Evolutionary conservation across 495 filamentous ascomycete genomes (phyloP).

Genomic region (Pyronema omphalodes): DNA sequence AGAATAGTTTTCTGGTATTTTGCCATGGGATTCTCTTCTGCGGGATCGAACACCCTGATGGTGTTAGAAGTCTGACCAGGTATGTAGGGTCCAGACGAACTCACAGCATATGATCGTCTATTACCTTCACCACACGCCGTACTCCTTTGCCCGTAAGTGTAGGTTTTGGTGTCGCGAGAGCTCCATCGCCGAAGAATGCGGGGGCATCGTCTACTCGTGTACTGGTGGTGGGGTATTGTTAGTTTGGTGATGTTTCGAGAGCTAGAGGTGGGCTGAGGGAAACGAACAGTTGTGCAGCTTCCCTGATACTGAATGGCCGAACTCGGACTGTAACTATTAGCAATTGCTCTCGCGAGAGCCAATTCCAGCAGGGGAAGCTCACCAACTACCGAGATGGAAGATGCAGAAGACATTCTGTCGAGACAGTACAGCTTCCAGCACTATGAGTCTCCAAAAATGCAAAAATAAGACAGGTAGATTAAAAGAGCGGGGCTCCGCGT

Average conservation of each 20-base stretch:
- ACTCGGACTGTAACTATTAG: constrained; percentile 50
- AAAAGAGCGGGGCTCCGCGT: not conserved
- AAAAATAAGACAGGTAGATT: not conserved
- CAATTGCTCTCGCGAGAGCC: not conserved
- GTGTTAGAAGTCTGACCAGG: constrained; percentile 1
- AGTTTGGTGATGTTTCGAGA: not conserved
- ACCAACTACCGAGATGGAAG: constrained; percentile 54
- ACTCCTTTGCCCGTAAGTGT: constrained; percentile 77
- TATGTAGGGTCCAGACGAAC: constrained; percentile 23
- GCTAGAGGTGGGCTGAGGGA: not conserved
- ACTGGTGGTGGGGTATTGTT: constrained; percentile 24
- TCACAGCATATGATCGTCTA: constrained; percentile 91
- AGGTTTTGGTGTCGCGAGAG: constrained; percentile 66
- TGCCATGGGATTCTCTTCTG: constrained; percentile 89
- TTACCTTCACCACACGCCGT: constrained; percentile 79
- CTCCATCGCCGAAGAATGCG: constrained; percentile 86
- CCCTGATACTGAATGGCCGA: constrained; percentile 74
- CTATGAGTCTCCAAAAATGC: not conserved
- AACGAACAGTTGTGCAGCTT: constrained; percentile 46
- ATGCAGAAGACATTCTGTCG: constrained; percentile 14
- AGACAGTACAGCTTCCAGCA: not conserved
- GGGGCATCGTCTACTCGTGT: constrained; percentile 69
- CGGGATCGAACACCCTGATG: constrained; percentile 81
- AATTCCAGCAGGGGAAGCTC: constrained; percentile 8
- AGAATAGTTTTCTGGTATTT: constrained; percentile 70